Percentiles rank a stretch among this genome's conserved stretches.
Evolutionary conservation across 139 green algal genomes (phyloP).

Genomic region (Micromonas commoda): DNA sequence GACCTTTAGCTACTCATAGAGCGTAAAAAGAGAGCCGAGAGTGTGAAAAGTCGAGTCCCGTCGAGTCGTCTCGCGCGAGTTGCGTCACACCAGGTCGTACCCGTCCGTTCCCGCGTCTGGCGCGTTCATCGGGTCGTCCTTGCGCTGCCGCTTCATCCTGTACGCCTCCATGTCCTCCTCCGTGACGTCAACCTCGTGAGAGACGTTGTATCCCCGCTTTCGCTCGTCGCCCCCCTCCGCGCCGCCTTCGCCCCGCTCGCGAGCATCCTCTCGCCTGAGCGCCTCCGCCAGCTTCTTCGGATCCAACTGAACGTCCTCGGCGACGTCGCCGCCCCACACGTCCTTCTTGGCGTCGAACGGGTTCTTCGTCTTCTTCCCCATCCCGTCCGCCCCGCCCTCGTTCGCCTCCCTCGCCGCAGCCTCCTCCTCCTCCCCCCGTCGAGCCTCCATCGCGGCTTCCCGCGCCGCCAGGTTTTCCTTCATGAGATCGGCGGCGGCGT

Average conservation of each 20-base stretch:
- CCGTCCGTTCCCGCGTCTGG: slow-evolving; percentile 18
- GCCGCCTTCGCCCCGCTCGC: slow-evolving; percentile 23
- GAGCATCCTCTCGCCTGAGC: slow-evolving; percentile 55
- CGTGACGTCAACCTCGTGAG: slow-evolving; percentile 53
- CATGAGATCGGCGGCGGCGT: slow-evolving; percentile 50
- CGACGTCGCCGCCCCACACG: slow-evolving; percentile 57
- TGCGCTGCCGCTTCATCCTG: slow-evolving; percentile 56
- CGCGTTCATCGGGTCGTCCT: slow-evolving; percentile 67
- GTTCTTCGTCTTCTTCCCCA: slow-evolving; percentile 39
- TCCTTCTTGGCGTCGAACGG: slow-evolving; percentile 27
- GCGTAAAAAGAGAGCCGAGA: not conserved
- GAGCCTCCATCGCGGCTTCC: slow-evolving; percentile 40
- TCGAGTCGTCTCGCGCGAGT: too few species aligned
- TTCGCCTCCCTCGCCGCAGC: slow-evolving; percentile 40
- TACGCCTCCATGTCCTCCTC: slow-evolving; percentile 98
- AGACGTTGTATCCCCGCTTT: slow-evolving; percentile 78
- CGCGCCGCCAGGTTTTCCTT: slow-evolving; percentile 49
- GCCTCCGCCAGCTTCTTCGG: slow-evolving; percentile 62
- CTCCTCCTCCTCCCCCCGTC: slow-evolving; percentile 36
- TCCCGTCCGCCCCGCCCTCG: slow-evolving; percentile 30
- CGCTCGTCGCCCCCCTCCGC: slow-evolving; percentile 54
- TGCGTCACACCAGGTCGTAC: slow-evolving; percentile 50
- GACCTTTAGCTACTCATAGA: too few species aligned
- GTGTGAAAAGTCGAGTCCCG: too few species aligned
- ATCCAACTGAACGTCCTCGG: slow-evolving; percentile 60